These are phyloP conservation scores for Daldinia childiae DNA, from an alignment of 495 filamentous ascomycete species.

Conservation along the genomic window DNA sequence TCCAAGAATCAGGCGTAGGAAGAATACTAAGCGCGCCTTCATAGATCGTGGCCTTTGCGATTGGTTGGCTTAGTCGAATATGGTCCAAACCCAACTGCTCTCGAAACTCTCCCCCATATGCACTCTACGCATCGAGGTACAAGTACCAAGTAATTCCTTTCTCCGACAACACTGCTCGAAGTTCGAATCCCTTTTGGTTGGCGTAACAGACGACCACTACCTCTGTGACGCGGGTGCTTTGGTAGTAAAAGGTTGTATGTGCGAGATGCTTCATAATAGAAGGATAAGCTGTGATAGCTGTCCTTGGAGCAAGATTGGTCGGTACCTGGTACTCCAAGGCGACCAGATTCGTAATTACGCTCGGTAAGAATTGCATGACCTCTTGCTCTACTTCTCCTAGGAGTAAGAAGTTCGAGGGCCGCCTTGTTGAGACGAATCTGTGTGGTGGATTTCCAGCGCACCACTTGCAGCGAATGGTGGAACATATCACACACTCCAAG, in stretches of 20 bases:
- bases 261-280: constrained; percentile 6
- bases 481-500: constrained; percentile 27
- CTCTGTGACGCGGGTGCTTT: constrained; percentile 48
- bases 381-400: constrained; percentile 27
- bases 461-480: constrained; percentile 38
- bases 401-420: constrained; percentile 18
- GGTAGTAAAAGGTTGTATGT: constrained; percentile 43
- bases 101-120: constrained; percentile 4
- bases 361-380: constrained; percentile 37
- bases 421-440: constrained; percentile 11
- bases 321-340: background rate
- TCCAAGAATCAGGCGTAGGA: constrained; percentile 3
- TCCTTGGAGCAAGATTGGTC: background rate
- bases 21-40: background rate
- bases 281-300: background rate
- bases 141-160: constrained; percentile 44
- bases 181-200: constrained; percentile 41
- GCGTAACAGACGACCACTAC: constrained; percentile 47
- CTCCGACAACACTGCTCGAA: constrained; percentile 47
- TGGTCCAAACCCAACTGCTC: background rate
- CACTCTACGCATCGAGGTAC: constrained; percentile 43
- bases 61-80: constrained; percentile 23
- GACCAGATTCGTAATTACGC: background rate
- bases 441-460: constrained; percentile 53
- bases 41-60: constrained; percentile 22